These are phyloP conservation scores for Aspergillaceae sp. DNA, from an alignment of 2,329 filamentous ascomycete species.

Conservation along the genomic window DNA sequence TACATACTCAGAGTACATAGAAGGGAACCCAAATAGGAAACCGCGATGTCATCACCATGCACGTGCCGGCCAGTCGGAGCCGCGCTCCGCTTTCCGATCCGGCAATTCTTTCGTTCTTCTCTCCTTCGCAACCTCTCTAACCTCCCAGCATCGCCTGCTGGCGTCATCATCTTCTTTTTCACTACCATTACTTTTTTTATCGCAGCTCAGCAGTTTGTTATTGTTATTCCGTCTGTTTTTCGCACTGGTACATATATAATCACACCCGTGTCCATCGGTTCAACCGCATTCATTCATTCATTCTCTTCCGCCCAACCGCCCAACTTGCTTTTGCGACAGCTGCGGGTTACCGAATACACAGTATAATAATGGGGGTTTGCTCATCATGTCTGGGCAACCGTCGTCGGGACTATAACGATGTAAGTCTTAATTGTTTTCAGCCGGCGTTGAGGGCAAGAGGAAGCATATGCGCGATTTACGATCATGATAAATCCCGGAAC, in stretches of 20 bases:
- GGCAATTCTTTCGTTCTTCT: neutral
- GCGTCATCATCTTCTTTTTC: neutral
- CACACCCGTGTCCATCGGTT: constrained; percentile 19
- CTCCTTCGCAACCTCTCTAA: neutral
- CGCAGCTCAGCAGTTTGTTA: constrained; percentile 17
- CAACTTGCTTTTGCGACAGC: neutral
- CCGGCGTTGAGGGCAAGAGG: neutral
- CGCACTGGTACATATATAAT: constrained; percentile 7
- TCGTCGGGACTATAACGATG: constrained; percentile 32
- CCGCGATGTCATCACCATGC: neutral
- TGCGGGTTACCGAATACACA: neutral
- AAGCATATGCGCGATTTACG: too few relatives aligned
- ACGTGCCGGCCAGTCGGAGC: neutral
- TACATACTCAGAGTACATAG: neutral
- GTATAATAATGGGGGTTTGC: constrained; percentile 35
- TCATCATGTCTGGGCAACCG: constrained; percentile 35
- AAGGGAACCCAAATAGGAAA: neutral
- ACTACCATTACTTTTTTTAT: neutral
- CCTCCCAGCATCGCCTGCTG: neutral
- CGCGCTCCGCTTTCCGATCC: neutral
- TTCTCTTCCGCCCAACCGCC: neutral
- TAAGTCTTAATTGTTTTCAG: constrained; percentile 10
- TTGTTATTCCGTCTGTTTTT: neutral
- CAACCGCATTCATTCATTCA: constrained; percentile 8
- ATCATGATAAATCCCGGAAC: too few relatives aligned